These are phyloP conservation scores for Aspergillus amoenus DNA, from an alignment of 2,329 filamentous ascomycete species.

Conservation along the genomic window DNA sequence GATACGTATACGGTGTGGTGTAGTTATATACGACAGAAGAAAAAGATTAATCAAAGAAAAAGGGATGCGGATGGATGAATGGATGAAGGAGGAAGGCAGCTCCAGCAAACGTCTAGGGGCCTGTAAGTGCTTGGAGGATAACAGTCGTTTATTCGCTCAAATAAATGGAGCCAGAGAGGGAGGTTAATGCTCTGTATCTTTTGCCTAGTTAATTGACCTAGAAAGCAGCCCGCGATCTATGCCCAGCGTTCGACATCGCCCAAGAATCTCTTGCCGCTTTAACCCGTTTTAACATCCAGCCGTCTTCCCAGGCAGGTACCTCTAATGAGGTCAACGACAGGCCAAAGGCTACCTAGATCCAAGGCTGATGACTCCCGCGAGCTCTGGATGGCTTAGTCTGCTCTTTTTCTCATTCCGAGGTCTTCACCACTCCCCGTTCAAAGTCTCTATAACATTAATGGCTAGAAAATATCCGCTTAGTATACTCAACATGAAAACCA, in stretches of 20 bases:
- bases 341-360: background rate
- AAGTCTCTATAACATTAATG: background rate
- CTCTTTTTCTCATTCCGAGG: background rate
- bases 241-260: background rate
- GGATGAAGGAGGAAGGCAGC: background rate
- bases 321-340: background rate
- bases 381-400: background rate
- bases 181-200: background rate
- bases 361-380: background rate
- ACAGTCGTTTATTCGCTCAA: slow-evolving; percentile 1
- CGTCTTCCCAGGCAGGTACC: no score
- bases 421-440: background rate
- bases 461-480: background rate
- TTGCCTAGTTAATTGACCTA: background rate
- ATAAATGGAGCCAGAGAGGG: slow-evolving; percentile 2
- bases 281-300: background rate
- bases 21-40: background rate
- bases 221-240: background rate
- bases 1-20: background rate
- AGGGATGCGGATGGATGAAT: background rate
- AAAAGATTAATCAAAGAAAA: background rate
- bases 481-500: slow-evolving; percentile 3
- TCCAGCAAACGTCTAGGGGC: background rate
- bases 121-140: background rate
- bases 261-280: slow-evolving; percentile 1